Percentiles rank a stretch among this genome's conserved stretches.
Evolutionary conservation across 352 stramenopile species (phyloP).

Genomic region (Phytophthora uliginosa): DNA sequence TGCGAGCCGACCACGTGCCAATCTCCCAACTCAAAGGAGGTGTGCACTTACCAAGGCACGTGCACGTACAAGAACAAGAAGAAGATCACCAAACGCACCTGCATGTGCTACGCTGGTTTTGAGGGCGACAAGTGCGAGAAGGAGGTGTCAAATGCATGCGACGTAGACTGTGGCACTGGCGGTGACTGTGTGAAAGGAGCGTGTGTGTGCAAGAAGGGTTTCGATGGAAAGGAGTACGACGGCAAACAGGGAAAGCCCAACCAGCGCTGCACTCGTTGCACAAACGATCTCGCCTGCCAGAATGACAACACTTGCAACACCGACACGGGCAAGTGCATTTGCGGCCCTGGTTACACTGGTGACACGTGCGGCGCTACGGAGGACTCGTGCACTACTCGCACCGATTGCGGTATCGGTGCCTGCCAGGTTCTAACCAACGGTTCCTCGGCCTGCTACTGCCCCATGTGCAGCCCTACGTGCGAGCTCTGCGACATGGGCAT

Average conservation of each 20-base stretch:
- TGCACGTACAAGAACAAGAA: constrained; percentile 78
- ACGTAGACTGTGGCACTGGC: constrained; percentile 65
- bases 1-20: constrained; percentile 54
- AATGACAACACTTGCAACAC: constrained; percentile 63
- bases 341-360: constrained; percentile 52
- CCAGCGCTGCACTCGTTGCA: constrained; percentile 61
- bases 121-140: constrained; percentile 62
- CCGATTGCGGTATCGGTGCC: constrained; percentile 49
- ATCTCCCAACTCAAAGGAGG: constrained; percentile 46
- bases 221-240: constrained; percentile 49
- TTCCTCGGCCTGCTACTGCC: constrained; percentile 58
- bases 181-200: constrained; percentile 61
- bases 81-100: constrained; percentile 65
- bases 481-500: constrained; percentile 45
- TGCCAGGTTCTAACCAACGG: constrained; percentile 60
- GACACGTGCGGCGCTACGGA: constrained; percentile 65
- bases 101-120: constrained; percentile 63
- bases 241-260: constrained; percentile 62
- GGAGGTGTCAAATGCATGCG: constrained; percentile 51
- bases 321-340: constrained; percentile 66
- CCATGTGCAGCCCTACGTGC: constrained; percentile 48
- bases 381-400: constrained; percentile 55
- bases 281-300: constrained; percentile 63
- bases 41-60: constrained; percentile 78
- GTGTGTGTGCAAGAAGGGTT: constrained; percentile 62